Conservation (phyloP, 768 basidiomycete genomes). For the Filobasidium wieringae region DNA sequence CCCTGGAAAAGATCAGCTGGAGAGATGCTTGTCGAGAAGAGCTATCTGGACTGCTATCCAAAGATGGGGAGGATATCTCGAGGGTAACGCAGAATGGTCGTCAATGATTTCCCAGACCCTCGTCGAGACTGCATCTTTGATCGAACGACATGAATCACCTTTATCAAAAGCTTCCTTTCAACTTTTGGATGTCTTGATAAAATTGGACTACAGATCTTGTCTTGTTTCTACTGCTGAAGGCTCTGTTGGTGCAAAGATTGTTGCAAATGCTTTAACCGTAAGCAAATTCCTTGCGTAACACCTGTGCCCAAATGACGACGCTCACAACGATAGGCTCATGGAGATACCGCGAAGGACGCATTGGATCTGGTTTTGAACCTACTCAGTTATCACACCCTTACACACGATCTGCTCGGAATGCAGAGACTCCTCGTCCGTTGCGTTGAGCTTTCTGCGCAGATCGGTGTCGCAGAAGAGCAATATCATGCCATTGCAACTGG, state of each 20-base stretch:
- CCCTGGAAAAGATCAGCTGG: neutral
- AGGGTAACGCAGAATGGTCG: slow-evolving; percentile 19
- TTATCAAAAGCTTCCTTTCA: neutral
- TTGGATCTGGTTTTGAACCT: too few relatives aligned
- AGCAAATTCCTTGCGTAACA: too few relatives aligned
- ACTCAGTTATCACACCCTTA: too few relatives aligned
- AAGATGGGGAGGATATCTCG: slow-evolving; percentile 27
- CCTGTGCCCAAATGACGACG: too few relatives aligned
- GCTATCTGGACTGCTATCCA: slow-evolving; percentile 18
- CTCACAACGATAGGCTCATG: too few relatives aligned
- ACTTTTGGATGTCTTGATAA: neutral
- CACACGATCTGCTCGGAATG: too few relatives aligned
- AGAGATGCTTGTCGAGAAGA: neutral
- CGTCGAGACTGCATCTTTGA: neutral
- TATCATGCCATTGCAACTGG: slow-evolving; percentile 2
- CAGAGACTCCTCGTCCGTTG: too few relatives aligned
- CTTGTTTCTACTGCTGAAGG: neutral
- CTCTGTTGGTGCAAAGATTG: too few relatives aligned
- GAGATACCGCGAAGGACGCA: too few relatives aligned
- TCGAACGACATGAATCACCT: neutral
- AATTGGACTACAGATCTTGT: neutral
- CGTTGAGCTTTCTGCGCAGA: too few relatives aligned
- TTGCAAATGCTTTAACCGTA: too few relatives aligned
- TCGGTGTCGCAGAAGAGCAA: too few relatives aligned
- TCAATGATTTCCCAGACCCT: slow-evolving; percentile 10